Percentiles rank a stretch among this genome's conserved stretches.
Evolutionary conservation across 805 yeast species (phyloP).

Genomic region (Metschnikowia gruessii): DNA sequence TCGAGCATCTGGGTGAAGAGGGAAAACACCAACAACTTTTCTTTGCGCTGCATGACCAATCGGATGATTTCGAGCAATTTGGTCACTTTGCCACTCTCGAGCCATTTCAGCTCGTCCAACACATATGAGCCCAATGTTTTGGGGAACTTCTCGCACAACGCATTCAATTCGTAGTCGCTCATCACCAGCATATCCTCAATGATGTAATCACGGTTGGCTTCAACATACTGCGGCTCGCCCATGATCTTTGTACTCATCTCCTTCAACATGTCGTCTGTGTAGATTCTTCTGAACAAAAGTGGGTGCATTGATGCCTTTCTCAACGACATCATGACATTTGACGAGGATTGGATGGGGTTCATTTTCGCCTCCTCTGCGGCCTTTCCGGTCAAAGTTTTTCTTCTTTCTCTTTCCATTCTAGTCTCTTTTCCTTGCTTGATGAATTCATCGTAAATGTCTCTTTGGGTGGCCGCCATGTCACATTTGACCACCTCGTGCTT

Average conservation of each 20-base stretch:
- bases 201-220: constrained; percentile 75
- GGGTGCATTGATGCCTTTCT: constrained; percentile 96
- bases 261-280: constrained; percentile 50
- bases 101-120: constrained; percentile 53
- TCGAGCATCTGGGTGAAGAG: constrained; percentile 91
- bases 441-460: constrained; percentile 57
- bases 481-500: constrained; percentile 62
- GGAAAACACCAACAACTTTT: constrained; percentile 79
- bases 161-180: constrained; percentile 86
- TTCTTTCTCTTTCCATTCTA: constrained; percentile 42
- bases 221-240: constrained; percentile 74
- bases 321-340: constrained; percentile 80
- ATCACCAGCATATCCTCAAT: constrained; percentile 93
- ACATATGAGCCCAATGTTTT: constrained; percentile 52
- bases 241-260: constrained; percentile 77
- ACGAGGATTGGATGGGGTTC: constrained; percentile 42
- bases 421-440: constrained; percentile 44
- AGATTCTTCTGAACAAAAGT: constrained; percentile 67
- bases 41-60: constrained; percentile 54
- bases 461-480: constrained; percentile 55
- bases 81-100: constrained; percentile 72
- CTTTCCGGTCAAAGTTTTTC: constrained; percentile 37
- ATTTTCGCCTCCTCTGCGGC: constrained; percentile 33
- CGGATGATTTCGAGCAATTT: constrained; percentile 57
- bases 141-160: constrained; percentile 70